phyloP scores from a whole-genome alignment of 2,329 filamentous ascomycete genomes.

The Curvularia spicifera region DNA sequence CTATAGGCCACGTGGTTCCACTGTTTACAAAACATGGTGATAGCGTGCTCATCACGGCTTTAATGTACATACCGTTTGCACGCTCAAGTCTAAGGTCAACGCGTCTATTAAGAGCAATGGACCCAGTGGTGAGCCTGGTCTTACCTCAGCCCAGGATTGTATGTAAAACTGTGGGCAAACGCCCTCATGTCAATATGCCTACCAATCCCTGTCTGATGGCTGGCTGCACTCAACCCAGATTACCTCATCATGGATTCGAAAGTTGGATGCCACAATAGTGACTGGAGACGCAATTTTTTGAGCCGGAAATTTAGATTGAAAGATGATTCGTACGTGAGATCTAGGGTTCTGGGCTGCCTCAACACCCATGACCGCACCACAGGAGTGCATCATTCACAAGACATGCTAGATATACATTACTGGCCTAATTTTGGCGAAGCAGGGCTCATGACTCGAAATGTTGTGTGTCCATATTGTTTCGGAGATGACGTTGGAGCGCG shows the following conservation, averaged over 20 bases:
- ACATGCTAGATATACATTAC: not conserved
- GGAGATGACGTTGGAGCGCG: slow-evolving; percentile 21
- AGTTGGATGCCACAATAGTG: slow-evolving; percentile 50
- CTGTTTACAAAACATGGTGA: not conserved
- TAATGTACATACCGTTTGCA: slow-evolving; percentile 38
- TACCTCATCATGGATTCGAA: slow-evolving; percentile 48
- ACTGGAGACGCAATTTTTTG: slow-evolving; percentile 46
- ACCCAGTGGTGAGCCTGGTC: slow-evolving; percentile 39
- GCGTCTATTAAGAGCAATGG: slow-evolving; percentile 46
- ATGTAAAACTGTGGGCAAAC: slow-evolving; percentile 50
- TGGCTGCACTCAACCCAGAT: slow-evolving; percentile 54
- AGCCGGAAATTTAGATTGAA: slow-evolving; percentile 47
- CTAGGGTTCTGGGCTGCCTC: not conserved
- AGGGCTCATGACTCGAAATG: not conserved
- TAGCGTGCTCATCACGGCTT: not conserved
- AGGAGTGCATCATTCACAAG: not conserved
- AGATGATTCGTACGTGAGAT: slow-evolving; percentile 39
- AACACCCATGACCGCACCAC: not conserved
- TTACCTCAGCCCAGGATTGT: slow-evolving; percentile 46
- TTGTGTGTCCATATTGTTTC: not conserved
- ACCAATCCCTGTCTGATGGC: slow-evolving; percentile 51
- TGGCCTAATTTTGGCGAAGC: not conserved
- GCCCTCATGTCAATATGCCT: slow-evolving; percentile 54
- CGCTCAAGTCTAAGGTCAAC: slow-evolving; percentile 43
- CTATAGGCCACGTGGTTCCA: not conserved